A percentile compares a stretch with the other conserved stretches of the same genome.
phyloP scores from a whole-genome alignment of 176 grass and related monocot species.

The Rhipidocladum racemiflorum region DNA sequence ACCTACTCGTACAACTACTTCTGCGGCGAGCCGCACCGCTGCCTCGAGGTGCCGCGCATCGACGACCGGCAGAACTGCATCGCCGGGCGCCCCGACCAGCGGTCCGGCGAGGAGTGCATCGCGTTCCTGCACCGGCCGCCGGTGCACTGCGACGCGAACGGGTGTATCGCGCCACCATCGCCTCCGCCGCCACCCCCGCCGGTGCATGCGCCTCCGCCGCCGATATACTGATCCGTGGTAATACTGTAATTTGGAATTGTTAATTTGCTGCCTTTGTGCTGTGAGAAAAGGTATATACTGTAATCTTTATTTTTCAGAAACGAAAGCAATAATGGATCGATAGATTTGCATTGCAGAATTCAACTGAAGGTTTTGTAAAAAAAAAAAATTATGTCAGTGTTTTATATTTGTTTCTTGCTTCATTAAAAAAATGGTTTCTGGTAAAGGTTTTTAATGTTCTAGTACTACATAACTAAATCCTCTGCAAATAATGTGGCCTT shows the following conservation, averaged over 20 bases:
- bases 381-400: conserved; percentile 1
- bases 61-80: conserved; percentile 89
- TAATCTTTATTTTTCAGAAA: conserved; percentile 41
- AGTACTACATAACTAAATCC: conserved; percentile 1
- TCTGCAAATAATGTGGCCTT: conserved; percentile 1
- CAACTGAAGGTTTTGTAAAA: conserved; percentile 14
- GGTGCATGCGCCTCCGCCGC: conserved; percentile 40
- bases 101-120: conserved; percentile 63
- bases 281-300: conserved; percentile 43
- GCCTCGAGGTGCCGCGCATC: conserved; percentile 48
- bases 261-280: conserved; percentile 25
- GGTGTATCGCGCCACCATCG: conserved; percentile 42
- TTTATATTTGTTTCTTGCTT: neutral
- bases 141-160: conserved; percentile 58
- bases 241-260: conserved; percentile 24
- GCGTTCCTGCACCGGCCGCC: conserved; percentile 49
- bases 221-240: conserved; percentile 40
- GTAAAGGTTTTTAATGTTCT: neutral
- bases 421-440: neutral
- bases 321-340: conserved; percentile 30
- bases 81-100: conserved; percentile 61
- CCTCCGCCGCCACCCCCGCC: conserved; percentile 23
- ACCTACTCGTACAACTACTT: conserved; percentile 89
- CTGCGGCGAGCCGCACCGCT: conserved; percentile 64
- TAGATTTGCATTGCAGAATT: conserved; percentile 17